These are phyloP conservation scores for Globisporangium carolinianum DNA, from an alignment of 352 stramenopile species.

Conservation along the genomic window DNA sequence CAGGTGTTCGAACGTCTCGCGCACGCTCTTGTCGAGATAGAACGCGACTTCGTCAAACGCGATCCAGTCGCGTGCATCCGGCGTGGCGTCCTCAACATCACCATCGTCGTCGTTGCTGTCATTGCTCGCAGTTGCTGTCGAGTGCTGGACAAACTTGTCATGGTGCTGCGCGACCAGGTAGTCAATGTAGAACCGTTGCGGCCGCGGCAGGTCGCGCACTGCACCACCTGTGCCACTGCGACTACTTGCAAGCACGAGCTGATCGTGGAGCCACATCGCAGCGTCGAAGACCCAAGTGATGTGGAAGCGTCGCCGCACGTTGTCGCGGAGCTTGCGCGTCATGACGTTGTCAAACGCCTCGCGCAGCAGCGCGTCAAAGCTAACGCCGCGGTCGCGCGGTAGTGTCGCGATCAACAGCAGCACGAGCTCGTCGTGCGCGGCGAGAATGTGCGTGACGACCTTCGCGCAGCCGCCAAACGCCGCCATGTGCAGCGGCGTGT, in stretches of 20 bases:
- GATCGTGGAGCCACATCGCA: slow-evolving; percentile 27
- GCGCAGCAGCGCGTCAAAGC: slow-evolving; percentile 31
- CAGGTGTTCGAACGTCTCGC: slow-evolving; percentile 57
- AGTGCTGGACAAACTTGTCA: slow-evolving; percentile 13
- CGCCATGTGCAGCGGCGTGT: slow-evolving; percentile 62
- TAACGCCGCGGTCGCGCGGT: slow-evolving; percentile 20
- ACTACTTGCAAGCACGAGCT: slow-evolving; percentile 12
- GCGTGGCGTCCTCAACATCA: slow-evolving; percentile 16
- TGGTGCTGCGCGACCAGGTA: slow-evolving; percentile 42
- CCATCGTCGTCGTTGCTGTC: slow-evolving; percentile 16
- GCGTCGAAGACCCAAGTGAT: slow-evolving; percentile 58
- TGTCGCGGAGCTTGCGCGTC: slow-evolving; percentile 50
- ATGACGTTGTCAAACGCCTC: slow-evolving; percentile 38
- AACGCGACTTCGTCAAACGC: slow-evolving; percentile 42
- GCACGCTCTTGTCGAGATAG: slow-evolving; percentile 51
- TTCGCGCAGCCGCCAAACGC: slow-evolving; percentile 40
- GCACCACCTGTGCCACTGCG: not conserved
- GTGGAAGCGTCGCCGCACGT: slow-evolving; percentile 58
- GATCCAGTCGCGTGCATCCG: slow-evolving; percentile 44
- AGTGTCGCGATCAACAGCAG: slow-evolving; percentile 36
- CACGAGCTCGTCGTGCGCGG: slow-evolving; percentile 37
- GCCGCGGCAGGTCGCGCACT: slow-evolving; percentile 11
- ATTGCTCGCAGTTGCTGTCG: not conserved
- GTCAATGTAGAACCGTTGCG: slow-evolving; percentile 35
- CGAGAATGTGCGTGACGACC: slow-evolving; percentile 34